phyloP scores from a whole-genome alignment of 805 yeast genomes.

The Metschnikowia baotianmanensis region DNA sequence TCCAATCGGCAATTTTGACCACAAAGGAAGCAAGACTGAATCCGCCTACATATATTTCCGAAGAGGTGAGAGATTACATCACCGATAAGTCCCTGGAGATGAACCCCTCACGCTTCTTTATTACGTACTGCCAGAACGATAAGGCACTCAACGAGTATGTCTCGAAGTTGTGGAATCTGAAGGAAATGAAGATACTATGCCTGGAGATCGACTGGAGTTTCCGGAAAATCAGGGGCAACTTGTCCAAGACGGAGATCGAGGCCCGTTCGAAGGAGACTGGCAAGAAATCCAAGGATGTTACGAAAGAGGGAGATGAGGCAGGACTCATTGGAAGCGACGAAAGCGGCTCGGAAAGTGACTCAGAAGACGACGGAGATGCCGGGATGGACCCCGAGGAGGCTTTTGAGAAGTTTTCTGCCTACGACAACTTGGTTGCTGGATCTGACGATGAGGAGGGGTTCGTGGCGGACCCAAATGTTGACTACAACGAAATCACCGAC shows the following conservation, averaged over 20 bases:
- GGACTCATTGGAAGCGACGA: constrained; percentile 12
- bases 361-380: constrained; percentile 1
- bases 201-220: constrained; percentile 44
- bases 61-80: constrained; percentile 26
- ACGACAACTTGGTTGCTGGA: constrained; percentile 42
- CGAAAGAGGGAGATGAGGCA: constrained; percentile 16
- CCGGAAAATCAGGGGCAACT: constrained; percentile 46
- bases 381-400: constrained; percentile 26
- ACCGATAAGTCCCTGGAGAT: constrained; percentile 26
- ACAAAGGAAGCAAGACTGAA: constrained; percentile 27
- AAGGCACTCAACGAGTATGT: constrained; percentile 44
- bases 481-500: constrained; percentile 64
- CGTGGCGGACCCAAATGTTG: constrained; percentile 33
- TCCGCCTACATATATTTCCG: constrained; percentile 36
- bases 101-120: constrained; percentile 51
- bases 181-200: constrained; percentile 33
- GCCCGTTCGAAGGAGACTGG: constrained; percentile 25
- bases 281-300: constrained; percentile 18
- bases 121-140: constrained; percentile 37
- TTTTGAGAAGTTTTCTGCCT: constrained; percentile 33
- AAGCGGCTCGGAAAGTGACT: constrained; percentile 12
- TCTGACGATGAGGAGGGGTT: constrained; percentile 40
- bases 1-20: constrained; percentile 26
- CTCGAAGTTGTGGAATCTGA: constrained; percentile 48
- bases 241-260: constrained; percentile 37